Evolutionary conservation across 805 yeast genomes (phyloP), one percentile per base, ranked within the genome.

Genomic region (Suhomyces vadensis): DNA sequence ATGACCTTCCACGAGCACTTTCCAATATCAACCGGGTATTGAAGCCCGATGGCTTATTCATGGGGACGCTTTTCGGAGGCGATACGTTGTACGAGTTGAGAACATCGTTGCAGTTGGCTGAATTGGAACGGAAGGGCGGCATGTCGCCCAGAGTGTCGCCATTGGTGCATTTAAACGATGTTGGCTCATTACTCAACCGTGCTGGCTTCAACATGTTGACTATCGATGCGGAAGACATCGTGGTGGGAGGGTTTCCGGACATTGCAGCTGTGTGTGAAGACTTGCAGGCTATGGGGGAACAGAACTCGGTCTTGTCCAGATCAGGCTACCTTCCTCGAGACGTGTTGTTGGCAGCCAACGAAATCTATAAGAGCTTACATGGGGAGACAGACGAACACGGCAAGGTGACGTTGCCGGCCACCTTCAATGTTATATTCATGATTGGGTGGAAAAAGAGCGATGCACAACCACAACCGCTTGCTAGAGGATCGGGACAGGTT

Each of bases 391-490:
- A 78, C 47, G 67, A 64, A 2, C 51, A 67, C 11, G 79, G 74
- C 2, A 41, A 51, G 5, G 70, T 52, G 54, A 67, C 80, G 0
- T 60, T 87, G n/a, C 95, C 95, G 1, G 90, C 88, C 7, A 87
- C 95, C 0, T 88, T 79, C 64, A 69, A 88, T 48, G 78, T 88
- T 42, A 79, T 87, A 20, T 85, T 83, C 59, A 83, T 87, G 89
- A 85, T 88, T 58, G 96, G 95, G 2, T 88, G 96, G 96, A 88
- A 86, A 60, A 81, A 83, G 51, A 77, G 87, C 43, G 78, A 78
- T 5, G 58, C 64, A 39, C 88, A 86, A 58, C 89, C 91, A 2
- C 69, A 82, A 57, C 92, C 95, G 1, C 73, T 86, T 47, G 75
- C 75, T 39, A 71, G 95, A 50, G 95, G 96, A 1, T 57, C 85